Evolutionary conservation across 2,329 filamentous ascomycete genomes (phyloP).

Genomic region (Sporothrix phasma): DNA sequence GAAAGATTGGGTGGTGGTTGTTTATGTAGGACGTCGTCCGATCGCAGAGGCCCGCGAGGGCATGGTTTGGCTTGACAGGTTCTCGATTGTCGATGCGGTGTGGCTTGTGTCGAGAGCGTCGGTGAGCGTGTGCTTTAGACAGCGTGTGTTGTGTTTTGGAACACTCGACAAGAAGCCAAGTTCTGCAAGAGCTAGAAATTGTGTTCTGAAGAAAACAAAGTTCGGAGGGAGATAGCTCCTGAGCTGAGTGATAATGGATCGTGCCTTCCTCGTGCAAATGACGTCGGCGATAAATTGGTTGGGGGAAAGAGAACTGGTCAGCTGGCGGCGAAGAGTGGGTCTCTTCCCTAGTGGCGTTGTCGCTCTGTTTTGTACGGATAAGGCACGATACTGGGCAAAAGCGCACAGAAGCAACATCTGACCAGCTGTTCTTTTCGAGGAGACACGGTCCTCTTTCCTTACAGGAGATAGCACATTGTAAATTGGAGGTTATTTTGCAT

Average conservation of each 20-base stretch:
- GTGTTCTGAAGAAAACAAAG: background rate
- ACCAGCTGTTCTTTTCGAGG: background rate
- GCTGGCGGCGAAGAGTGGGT: background rate
- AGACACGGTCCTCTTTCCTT: too few species aligned
- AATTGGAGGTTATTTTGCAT: too few species aligned
- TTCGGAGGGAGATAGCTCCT: background rate
- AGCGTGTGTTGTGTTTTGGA: background rate
- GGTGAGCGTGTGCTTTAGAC: background rate
- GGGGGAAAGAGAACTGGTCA: background rate
- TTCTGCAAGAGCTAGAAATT: too few species aligned
- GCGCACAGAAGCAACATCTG: background rate
- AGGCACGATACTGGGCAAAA: background rate
- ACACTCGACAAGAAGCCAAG: too few species aligned
- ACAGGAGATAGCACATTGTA: too few species aligned
- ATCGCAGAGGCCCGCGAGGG: background rate
- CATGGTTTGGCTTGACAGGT: background rate
- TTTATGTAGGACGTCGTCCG: background rate
- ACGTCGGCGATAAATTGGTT: slow-evolving; percentile 8
- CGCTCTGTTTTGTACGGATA: background rate
- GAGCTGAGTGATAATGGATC: background rate
- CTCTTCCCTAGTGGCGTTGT: background rate
- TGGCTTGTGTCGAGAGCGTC: background rate
- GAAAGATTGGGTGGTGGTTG: background rate
- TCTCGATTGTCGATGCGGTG: background rate
- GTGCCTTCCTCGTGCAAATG: slow-evolving; percentile 1